A percentile compares a stretch with the other conserved stretches of the same genome.
phyloP scores from a whole-genome alignment of 371 early-diverging fungal species.

The Sporodiniella umbellata region DNA sequence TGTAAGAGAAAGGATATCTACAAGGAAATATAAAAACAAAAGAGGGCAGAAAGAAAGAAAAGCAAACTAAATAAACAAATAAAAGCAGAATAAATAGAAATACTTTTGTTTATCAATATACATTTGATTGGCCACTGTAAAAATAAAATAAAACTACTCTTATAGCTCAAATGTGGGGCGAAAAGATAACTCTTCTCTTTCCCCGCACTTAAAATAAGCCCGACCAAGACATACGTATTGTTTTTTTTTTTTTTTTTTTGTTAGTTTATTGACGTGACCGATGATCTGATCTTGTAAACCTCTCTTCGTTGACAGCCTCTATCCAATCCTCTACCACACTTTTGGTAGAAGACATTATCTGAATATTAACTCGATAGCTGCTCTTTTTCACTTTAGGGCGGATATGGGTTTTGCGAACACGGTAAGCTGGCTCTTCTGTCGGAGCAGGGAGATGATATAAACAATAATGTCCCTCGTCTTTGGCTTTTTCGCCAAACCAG shows the following conservation, averaged over 20 bases:
- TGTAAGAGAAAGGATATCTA: not conserved
- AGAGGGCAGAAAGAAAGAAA: conserved; percentile 3
- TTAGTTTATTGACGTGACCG: too few relatives aligned
- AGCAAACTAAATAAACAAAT: not conserved
- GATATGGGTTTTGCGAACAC: not conserved
- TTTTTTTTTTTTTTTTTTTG: too few relatives aligned
- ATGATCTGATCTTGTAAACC: not conserved
- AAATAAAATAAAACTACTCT: too few relatives aligned
- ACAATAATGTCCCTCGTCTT: not conserved
- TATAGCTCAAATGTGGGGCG: not conserved
- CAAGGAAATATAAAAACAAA: conserved; percentile 2
- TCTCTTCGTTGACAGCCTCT: not conserved
- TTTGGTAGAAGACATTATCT: not conserved
- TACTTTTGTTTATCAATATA: not conserved
- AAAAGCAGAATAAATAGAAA: too few relatives aligned
- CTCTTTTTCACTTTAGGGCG: not conserved
- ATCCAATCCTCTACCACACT: not conserved
- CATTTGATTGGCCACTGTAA: too few relatives aligned
- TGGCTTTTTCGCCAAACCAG: not conserved
- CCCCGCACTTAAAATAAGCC: too few relatives aligned
- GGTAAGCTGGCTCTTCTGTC: not conserved
- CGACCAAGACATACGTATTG: too few relatives aligned
- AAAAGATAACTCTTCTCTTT: not conserved
- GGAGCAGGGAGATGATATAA: not conserved
- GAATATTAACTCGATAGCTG: not conserved